Evolutionary conservation across 768 basidiomycete genomes (phyloP), one percentile per base, ranked within the genome.

Genomic region (Kwoniella bestiolae): DNA sequence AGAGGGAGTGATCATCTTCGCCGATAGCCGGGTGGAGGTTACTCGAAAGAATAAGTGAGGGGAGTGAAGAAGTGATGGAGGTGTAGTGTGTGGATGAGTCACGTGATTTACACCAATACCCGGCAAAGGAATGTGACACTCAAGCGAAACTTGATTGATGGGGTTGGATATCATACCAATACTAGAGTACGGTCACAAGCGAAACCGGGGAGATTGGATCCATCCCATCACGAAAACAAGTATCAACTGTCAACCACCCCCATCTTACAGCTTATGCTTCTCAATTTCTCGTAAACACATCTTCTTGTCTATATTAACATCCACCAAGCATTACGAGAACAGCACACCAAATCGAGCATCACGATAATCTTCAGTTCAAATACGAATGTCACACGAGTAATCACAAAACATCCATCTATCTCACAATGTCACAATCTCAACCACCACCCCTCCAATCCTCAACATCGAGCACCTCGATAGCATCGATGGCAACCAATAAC

Each of bases 1-100:
- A n/a, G n/a, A 0, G 50, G 26, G 25, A 51, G 26, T 8, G 5
- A 29, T 55, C 16, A 21, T 47, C n/a, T 23, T 32, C 52, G 31
- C 52, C 52, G 52, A 55, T 55, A 55, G 52, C 52, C 52, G 52
- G 26, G 52, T 55, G 52, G 52, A 55, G 52, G 52, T 34, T 21
- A 21, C 0, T 47, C 18, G n/a, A 18, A 5, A 47, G 4, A 47
- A 41, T 41, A 47, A 47, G n/a, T 47, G 46, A 23, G 25, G 25
- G 46, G 46, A 47, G n/a, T n/a, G n/a, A n/a, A n/a, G n/a, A n/a
- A n/a, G n/a, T n/a, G n/a, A n/a, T n/a, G n/a, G n/a, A 23, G 21
- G n/a, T 25, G 4, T 21, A 21, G 5, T 47, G 16, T 2, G n/a
- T 9, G 1, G 25, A 21, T 9, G 25, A n/a, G 25, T 47, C 46